Evolutionary conservation across 768 basidiomycete genomes (phyloP).

Genomic region (Galerina marginata): DNA sequence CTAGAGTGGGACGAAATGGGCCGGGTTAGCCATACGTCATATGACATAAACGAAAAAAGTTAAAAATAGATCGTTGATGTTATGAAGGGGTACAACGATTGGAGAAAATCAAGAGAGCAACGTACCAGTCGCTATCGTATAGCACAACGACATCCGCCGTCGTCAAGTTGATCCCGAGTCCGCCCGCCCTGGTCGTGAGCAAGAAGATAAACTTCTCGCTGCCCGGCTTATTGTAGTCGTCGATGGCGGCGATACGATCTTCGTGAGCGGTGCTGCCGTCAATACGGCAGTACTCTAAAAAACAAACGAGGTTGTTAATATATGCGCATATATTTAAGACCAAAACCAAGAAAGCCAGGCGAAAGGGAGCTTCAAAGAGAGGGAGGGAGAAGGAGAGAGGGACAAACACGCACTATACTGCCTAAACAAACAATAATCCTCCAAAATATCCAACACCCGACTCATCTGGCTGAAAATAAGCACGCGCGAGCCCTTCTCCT

Average conservation of each 20-base stretch:
- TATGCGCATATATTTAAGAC: no score
- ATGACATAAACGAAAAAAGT: neutral
- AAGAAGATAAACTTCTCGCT: slow-evolving; percentile 97
- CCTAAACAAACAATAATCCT: slow-evolving; percentile 96
- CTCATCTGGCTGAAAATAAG: slow-evolving; percentile 99
- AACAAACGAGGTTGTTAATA: no score
- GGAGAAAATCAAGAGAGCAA: neutral
- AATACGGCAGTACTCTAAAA: slow-evolving; percentile 91
- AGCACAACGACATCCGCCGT: slow-evolving; percentile 94
- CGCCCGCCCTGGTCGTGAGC: slow-evolving; percentile 95
- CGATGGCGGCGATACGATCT: slow-evolving; percentile 93
- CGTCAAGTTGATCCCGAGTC: slow-evolving; percentile 95
- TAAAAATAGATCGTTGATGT: neutral
- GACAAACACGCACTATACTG: slow-evolving; percentile 76
- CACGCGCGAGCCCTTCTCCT: slow-evolving; percentile 90
- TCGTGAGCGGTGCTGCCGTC: slow-evolving; percentile 97
- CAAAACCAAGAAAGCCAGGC: no score
- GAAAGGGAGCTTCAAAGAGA: no score
- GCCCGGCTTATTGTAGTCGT: slow-evolving; percentile 94
- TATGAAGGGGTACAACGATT: neutral
- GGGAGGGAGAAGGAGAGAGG: no score
- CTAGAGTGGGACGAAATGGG: slow-evolving; percentile 39
- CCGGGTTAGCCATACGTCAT: no score
- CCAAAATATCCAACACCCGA: slow-evolving; percentile 95
- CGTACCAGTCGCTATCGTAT: slow-evolving; percentile 95